Conservation (phyloP, 1,284 basidiomycete genomes). For the Phellopilus nigrolimitatus region DNA sequence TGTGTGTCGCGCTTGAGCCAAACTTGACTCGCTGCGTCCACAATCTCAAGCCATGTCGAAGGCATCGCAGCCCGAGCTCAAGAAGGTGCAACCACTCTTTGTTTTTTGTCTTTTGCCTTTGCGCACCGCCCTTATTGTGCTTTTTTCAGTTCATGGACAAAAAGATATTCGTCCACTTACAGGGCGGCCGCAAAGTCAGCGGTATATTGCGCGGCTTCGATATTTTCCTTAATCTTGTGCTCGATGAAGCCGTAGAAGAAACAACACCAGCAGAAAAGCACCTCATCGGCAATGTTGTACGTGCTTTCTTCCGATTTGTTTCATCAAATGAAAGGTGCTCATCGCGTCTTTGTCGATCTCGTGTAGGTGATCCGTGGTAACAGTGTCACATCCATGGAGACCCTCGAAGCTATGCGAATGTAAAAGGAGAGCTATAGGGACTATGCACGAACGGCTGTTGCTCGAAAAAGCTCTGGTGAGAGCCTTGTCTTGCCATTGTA, state of each 20-base stretch:
- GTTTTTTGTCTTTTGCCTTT: conserved; percentile 11
- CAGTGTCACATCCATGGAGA: conserved; percentile 91
- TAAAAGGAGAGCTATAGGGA: not conserved
- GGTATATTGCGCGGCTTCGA: conserved; percentile 97
- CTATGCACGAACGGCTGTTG: not conserved
- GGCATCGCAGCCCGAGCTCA: conserved; percentile 89
- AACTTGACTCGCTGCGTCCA: not conserved
- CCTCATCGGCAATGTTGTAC: conserved; percentile 85
- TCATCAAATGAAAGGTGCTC: not conserved
- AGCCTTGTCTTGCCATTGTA: not conserved
- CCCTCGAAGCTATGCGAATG: conserved; percentile 55
- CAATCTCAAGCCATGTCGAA: conserved; percentile 64
- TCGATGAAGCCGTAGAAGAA: conserved; percentile 95
- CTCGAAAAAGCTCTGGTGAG: not conserved
- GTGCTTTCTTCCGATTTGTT: conserved; percentile 30
- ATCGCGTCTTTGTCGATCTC: conserved; percentile 18
- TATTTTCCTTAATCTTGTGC: conserved; percentile 97
- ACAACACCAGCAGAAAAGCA: conserved; percentile 85
- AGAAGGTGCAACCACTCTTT: conserved; percentile 61
- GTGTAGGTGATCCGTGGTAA: conserved; percentile 88
- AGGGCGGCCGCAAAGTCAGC: conserved; percentile 94
- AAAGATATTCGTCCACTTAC: conserved; percentile 90
- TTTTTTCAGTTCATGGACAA: conserved; percentile 93
- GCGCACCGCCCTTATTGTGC: not conserved
- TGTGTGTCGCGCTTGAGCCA: too few species aligned